Evolutionary conservation across 2,329 filamentous ascomycete species (phyloP), one percentile per base, ranked within the genome.

Genomic region (Cercospora sp.): DNA sequence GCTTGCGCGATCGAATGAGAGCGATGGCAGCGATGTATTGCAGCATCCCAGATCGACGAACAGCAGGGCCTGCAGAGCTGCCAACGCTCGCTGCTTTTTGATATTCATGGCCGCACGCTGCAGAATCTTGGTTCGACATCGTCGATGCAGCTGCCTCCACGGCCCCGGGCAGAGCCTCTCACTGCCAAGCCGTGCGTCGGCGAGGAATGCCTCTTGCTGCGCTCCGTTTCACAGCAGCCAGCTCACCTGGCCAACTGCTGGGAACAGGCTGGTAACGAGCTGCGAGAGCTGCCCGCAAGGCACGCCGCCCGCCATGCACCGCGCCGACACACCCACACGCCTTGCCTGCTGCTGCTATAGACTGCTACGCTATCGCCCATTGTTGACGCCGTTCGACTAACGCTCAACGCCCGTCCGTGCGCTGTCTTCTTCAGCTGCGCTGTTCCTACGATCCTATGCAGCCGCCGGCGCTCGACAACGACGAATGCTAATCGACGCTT

Each of bases 141-240:
- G 53, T 58, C 53, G 53, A 58, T 58, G 53, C 53, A 58, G 53
- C 48, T 28, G 48, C 48, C 48, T 3, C 6, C 18, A 53, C 48
- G 48, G 48, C 18, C 3, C 36, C 36, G 36, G 33, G 36, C 36
- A 53, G 48, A 53, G 48, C 48, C 48, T 53, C 48, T 28, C 10
- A 10, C 48, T 26, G 48, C 18, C 48, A 12, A 53, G 48, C 18
- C 48, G 48, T 23, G 48, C 48, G 23, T 31, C 53, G 53, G 53
- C 53, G 30, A 18, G 26, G 53, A 58, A 58, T 58, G 53, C 23
- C 53, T 28, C 26, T 8, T 3, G 45, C 45, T 23, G 18, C 45
- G 18, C 18, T 51, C 45, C 53, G 53, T 58, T 58, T 58, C 53
- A 58, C 53, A 31, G 53, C 53, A 58, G 53, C 26, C 23, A 58